Evolutionary conservation across 2,329 filamentous ascomycete genomes (phyloP), one percentile per base, ranked within the genome.

Genomic region (Apiospora pterosperma): DNA sequence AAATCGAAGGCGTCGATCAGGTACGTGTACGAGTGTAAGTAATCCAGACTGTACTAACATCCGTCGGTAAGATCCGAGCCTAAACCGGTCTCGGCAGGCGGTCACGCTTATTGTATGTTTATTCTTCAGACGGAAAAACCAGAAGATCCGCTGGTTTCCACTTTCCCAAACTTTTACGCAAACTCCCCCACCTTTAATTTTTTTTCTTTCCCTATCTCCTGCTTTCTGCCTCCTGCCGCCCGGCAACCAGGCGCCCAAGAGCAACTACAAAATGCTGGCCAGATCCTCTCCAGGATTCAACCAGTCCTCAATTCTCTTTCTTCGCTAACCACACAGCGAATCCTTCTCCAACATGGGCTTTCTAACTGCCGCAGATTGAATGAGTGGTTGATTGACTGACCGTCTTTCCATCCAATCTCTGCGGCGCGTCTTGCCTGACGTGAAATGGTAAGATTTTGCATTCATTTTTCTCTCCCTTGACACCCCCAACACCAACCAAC

Each of bases 361-460:
- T 19, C 16, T n/a, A 28, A 55, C 48, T 34, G 48, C 48, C 28
- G 48, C 48, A 55, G 48, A 34, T 12, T n/a, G 48, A 55, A 34
- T 34, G 48, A n/a, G 11, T 14, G 23, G 2, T 19, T 55, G 48
- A 34, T 21, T 34, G 48, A 28, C 6, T 2, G 42, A 48, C 25
- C 5, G n/a, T 28, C 28, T 34, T 34, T 55, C 44, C 19, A 3
- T 39, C 38, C 25, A 34, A 55, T 34, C 48, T 34, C 48, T 55
- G 48, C 48, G 48, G 48, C 48, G 48, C 48, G 48, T 55, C 48
- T 34, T 55, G n/a, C n/a, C n/a, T n/a, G n/a, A n/a, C n/a, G n/a
- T n/a, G 48, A 34, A 38, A 38, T 60, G 58, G 58, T 60, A 60
- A 60, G 58, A 36, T 25, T n/a, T 34, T 34, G n/a, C n/a, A n/a